Percentiles rank a stretch among this genome's conserved stretches.
Evolutionary conservation across 805 yeast species (phyloP).

Genomic region (Candida sonorensis): DNA sequence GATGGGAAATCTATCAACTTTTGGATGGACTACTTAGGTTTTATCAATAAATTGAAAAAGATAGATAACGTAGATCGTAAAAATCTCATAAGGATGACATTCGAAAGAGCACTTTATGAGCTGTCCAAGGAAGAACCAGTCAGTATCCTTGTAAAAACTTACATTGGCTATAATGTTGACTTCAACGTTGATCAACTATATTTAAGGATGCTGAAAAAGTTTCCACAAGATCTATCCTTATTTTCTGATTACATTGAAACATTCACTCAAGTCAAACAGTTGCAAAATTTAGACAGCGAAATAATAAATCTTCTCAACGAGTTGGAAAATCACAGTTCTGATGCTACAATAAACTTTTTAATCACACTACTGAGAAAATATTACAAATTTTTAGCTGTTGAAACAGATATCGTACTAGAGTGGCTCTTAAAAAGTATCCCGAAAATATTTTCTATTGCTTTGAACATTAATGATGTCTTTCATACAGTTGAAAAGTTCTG

Average conservation of each 20-base stretch:
- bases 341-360: conserved; percentile 2
- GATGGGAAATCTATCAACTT: conserved; percentile 10
- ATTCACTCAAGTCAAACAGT: neutral
- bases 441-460: conserved; percentile 21
- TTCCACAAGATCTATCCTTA: conserved; percentile 1
- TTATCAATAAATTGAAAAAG: conserved; percentile 5
- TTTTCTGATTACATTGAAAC: conserved; percentile 3
- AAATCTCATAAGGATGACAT: conserved; percentile 15
- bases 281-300: too few species aligned
- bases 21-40: conserved; percentile 13
- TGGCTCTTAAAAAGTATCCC: conserved; percentile 16
- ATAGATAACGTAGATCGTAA: conserved; percentile 5
- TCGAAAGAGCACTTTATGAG: too few species aligned
- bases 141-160: conserved; percentile 12
- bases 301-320: too few species aligned
- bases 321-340: too few species aligned
- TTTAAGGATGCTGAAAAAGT: conserved; percentile 1
- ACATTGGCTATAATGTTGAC: conserved; percentile 9
- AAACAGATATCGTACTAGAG: conserved; percentile 4
- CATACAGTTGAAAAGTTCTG: conserved; percentile 40
- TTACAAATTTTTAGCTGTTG: conserved; percentile 1
- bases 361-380: conserved; percentile 6
- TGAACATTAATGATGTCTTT: conserved; percentile 27
- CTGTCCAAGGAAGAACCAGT: too few species aligned
- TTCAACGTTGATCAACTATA: conserved; percentile 1